These are phyloP conservation scores for Synchytrium microbalum DNA, from an alignment of 371 early-diverging fungal genomes.

Conservation along the genomic window DNA sequence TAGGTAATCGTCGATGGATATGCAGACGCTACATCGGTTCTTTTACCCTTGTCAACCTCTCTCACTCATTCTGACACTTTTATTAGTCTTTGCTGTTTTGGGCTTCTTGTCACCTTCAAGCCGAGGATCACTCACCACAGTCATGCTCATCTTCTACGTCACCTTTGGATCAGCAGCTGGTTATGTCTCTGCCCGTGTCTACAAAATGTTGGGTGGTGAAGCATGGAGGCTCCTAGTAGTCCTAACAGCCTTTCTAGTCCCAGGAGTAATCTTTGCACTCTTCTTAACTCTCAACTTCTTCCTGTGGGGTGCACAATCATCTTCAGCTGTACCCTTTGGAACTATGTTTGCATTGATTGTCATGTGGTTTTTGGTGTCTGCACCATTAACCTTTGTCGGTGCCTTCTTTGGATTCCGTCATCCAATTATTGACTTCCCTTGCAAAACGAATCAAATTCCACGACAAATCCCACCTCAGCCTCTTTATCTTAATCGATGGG, in stretches of 20 bases:
- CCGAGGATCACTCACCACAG: conserved; percentile 85
- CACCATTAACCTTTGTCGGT: conserved; percentile 82
- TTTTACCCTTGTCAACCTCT: too few relatives aligned
- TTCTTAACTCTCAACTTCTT: conserved; percentile 83
- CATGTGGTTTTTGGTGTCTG: conserved; percentile 82
- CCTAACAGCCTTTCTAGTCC: conserved; percentile 78
- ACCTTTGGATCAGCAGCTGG: conserved; percentile 79
- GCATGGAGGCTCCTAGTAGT: conserved; percentile 74
- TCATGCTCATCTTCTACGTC: conserved; percentile 85
- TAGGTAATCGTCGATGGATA: background rate
- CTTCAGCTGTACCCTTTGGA: conserved; percentile 87
- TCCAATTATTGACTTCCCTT: conserved; percentile 74
- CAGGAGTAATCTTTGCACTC: conserved; percentile 65
- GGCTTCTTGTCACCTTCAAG: conserved; percentile 94
- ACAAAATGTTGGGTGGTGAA: conserved; percentile 91
- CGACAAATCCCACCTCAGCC: conserved; percentile 72
- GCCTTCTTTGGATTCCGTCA: conserved; percentile 89
- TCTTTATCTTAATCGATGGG: conserved; percentile 61
- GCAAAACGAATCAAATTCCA: conserved; percentile 42
- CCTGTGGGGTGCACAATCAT: conserved; percentile 75
- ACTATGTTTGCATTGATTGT: conserved; percentile 78
- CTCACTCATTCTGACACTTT: too few relatives aligned
- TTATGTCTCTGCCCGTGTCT: conserved; percentile 77
- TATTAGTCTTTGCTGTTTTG: conserved; percentile 77
- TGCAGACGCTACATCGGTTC: too few relatives aligned